Evolutionary conservation across 2,329 filamentous ascomycete species (phyloP), one percentile per base, ranked within the genome.

Genomic region (Claviceps maximensis): DNA sequence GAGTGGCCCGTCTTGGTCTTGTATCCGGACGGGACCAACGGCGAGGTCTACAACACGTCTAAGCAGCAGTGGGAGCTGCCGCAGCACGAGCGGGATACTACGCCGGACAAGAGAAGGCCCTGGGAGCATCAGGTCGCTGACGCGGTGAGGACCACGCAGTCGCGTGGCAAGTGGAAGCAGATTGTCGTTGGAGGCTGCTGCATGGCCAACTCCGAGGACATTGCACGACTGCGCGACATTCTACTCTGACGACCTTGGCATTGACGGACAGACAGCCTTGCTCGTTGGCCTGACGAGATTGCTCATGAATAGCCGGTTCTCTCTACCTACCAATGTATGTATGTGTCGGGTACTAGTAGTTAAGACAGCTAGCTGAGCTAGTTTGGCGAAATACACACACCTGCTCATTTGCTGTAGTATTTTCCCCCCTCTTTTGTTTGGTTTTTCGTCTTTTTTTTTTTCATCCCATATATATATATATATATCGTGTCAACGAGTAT

Each of bases 11-110:
- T 70, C 21, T 64, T 86, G 51, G 76, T 86, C 4, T 59, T 86
- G 19, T 86, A 86, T 62, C 83, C 83, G 0, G 83, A 87, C 62
- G 83, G 83, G 0, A 85, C 83, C 1, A 82, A 80, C 47, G 81
- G 80, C 0, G 79, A 85, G 65, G 74, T 82, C 0, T 86, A 86
- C 65, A 79, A 86, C 62, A 83, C 82, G 1, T 67, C 65, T 0
- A 82, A 79, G 7, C 77, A 84, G 60, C 69, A 67, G 51, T 87
- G 83, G 83, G 76, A 75, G 57, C 53, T 69, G 1, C 69, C 69
- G 0, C 60, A 64, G n/a, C 62, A 59, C 3, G 36, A 86, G 65
- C 79, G 86, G n/a, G n/a, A n/a, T 62, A 83, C 82, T 1, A 67
- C 65, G 0, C 82, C 79, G 7, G 77, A 83, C 60, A 69, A 67